phyloP scores from a whole-genome alignment of 2,329 filamentous ascomycete genomes.

The Talaromyces rugulosus region DNA sequence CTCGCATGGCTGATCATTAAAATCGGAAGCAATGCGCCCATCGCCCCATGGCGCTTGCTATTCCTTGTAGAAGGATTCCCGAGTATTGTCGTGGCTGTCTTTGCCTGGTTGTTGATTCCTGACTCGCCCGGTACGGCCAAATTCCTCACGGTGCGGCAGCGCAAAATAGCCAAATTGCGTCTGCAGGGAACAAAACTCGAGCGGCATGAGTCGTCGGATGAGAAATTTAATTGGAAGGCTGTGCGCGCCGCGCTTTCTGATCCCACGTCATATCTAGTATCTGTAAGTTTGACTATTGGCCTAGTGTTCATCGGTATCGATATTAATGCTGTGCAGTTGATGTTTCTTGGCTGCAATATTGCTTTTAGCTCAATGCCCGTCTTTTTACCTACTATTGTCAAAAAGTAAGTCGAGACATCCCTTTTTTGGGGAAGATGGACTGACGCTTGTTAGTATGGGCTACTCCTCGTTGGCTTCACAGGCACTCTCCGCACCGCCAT shows the following conservation, averaged over 20 bases:
- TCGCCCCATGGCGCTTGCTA: constrained; percentile 79
- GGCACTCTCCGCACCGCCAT: constrained; percentile 76
- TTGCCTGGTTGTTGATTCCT: constrained; percentile 71
- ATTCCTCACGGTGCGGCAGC: constrained; percentile 61
- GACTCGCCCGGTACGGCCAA: constrained; percentile 66
- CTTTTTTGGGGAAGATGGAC: background rate
- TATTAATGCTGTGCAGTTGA: constrained; percentile 41
- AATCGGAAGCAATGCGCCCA: constrained; percentile 59
- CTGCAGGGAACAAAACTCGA: constrained; percentile 51
- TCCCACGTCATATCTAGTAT: constrained; percentile 69
- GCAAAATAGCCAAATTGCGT: constrained; percentile 66
- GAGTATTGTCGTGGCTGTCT: constrained; percentile 67
- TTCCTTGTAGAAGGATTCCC: constrained; percentile 85
- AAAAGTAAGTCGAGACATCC: constrained; percentile 39
- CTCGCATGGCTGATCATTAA: constrained; percentile 73
- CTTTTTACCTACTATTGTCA: constrained; percentile 77
- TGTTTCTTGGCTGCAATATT: constrained; percentile 86
- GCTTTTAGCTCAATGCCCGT: constrained; percentile 84
- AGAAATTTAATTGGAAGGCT: constrained; percentile 52
- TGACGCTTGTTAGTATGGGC: constrained; percentile 54
- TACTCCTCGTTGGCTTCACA: constrained; percentile 65
- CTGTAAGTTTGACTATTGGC: constrained; percentile 38
- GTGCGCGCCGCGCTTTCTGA: constrained; percentile 58
- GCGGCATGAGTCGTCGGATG: constrained; percentile 24
- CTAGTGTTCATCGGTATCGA: background rate